phyloP scores from a whole-genome alignment of 176 grass and related monocot genomes.

The Avena atlantica region DNA sequence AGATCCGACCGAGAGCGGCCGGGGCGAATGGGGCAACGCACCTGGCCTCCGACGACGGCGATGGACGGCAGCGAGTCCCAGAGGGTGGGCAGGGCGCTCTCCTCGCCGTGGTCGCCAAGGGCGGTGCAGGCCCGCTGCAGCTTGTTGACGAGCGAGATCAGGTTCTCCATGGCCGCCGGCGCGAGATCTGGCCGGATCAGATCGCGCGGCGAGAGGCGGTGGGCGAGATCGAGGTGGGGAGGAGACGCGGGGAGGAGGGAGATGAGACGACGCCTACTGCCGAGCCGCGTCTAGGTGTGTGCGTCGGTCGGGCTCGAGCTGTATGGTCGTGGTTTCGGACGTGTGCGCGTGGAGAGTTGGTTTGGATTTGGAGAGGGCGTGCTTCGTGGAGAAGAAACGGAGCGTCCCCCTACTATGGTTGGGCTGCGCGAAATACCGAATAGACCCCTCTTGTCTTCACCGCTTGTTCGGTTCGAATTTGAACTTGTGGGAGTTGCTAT shows the following conservation, averaged over 20 bases:
- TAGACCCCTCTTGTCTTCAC: neutral
- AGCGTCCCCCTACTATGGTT: neutral
- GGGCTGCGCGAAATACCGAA: conserved; percentile 4
- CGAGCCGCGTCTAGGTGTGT: conserved; percentile 35
- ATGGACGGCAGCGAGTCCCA: conserved; percentile 93
- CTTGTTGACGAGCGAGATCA: conserved; percentile 94
- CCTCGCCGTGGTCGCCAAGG: conserved; percentile 89
- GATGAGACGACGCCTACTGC: conserved; percentile 47
- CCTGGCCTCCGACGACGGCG: conserved; percentile 94
- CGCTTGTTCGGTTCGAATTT: neutral
- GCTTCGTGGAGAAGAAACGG: conserved; percentile 33
- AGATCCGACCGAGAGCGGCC: conserved; percentile 39
- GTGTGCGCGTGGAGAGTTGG: conserved; percentile 32
- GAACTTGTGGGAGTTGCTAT: neutral
- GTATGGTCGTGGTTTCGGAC: neutral
- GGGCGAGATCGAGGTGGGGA: conserved; percentile 41
- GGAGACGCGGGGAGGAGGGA: neutral
- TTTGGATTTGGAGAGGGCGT: conserved; percentile 35
- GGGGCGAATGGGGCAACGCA: conserved; percentile 3
- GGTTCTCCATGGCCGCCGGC: conserved; percentile 66
- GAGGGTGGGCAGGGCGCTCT: conserved; percentile 85
- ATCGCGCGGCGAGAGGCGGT: conserved; percentile 1
- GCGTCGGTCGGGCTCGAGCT: conserved; percentile 36
- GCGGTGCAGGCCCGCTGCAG: conserved; percentile 90
- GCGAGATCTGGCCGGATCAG: conserved; percentile 54